These are phyloP conservation scores for Aureobasidium mangrovei DNA, from an alignment of 2,329 filamentous ascomycete species.

Conservation along the genomic window DNA sequence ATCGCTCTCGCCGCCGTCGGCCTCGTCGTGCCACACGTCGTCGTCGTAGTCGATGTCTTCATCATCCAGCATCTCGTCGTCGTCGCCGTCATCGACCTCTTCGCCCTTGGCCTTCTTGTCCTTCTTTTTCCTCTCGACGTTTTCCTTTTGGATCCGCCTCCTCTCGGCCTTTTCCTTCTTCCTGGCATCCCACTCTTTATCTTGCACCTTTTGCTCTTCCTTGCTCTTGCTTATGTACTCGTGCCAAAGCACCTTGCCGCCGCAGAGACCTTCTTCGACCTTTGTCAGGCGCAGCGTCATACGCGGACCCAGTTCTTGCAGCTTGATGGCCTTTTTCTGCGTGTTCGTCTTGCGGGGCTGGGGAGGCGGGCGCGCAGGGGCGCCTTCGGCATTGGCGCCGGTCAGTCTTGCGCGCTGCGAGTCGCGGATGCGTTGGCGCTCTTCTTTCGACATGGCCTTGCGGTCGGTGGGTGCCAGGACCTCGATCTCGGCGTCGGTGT, in stretches of 20 bases:
- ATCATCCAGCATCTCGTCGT: slow-evolving; percentile 29
- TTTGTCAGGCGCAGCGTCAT: slow-evolving; percentile 86
- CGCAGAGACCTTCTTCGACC: slow-evolving; percentile 87
- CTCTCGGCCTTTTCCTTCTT: slow-evolving; percentile 73
- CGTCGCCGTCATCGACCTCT: slow-evolving; percentile 30
- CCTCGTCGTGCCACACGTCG: slow-evolving; percentile 44
- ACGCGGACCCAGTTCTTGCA: slow-evolving; percentile 84
- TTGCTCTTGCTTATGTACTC: slow-evolving; percentile 82
- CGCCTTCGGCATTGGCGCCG: slow-evolving; percentile 16
- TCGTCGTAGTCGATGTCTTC: slow-evolving; percentile 39
- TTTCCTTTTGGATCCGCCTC: slow-evolving; percentile 75
- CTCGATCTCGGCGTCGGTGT: slow-evolving; percentile 94
- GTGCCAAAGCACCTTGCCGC: slow-evolving; percentile 94
- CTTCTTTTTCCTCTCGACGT: slow-evolving; percentile 77
- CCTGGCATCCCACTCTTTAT: slow-evolving; percentile 72
- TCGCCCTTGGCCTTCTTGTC: slow-evolving; percentile 42
- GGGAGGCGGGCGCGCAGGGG: slow-evolving; percentile 27
- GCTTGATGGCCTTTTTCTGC: slow-evolving; percentile 79
- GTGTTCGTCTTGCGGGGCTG: slow-evolving; percentile 40
- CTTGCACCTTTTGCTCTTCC: slow-evolving; percentile 67
- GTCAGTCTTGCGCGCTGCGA: slow-evolving; percentile 14
- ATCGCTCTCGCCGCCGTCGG: slow-evolving; percentile 41
- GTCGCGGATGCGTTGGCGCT: slow-evolving; percentile 35
- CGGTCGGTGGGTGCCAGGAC: slow-evolving; percentile 54
- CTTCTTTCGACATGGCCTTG: slow-evolving; percentile 51